phyloP scores from a whole-genome alignment of 2,329 filamentous ascomycete genomes.

The Stagonosporopsis chrysanthemi region DNA sequence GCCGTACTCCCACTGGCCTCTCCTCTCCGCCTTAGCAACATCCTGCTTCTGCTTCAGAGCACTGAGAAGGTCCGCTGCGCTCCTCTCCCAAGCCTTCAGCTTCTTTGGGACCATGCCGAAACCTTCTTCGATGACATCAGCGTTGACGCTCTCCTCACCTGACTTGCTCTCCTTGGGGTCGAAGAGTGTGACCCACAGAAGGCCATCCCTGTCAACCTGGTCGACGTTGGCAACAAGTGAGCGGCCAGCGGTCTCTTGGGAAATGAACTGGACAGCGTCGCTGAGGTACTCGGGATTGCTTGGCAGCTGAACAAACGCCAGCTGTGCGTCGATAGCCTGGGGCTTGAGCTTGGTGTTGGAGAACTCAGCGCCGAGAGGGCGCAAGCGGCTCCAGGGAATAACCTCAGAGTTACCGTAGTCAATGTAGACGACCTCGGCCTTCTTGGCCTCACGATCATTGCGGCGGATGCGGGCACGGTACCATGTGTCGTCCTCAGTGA shows the following conservation, averaged over 20 bases:
- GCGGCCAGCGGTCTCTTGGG: slow-evolving; percentile 75
- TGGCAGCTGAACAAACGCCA: slow-evolving; percentile 91
- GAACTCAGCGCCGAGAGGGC: slow-evolving; percentile 85
- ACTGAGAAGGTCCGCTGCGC: slow-evolving; percentile 74
- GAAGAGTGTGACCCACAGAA: slow-evolving; percentile 86
- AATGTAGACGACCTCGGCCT: slow-evolving; percentile 89
- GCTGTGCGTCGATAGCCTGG: slow-evolving; percentile 84
- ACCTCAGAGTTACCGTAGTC: slow-evolving; percentile 97
- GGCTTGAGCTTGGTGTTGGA: slow-evolving; percentile 75
- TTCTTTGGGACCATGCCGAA: slow-evolving; percentile 92
- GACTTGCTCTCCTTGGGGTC: slow-evolving; percentile 71
- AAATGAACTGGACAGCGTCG: slow-evolving; percentile 79
- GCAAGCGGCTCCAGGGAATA: slow-evolving; percentile 82
- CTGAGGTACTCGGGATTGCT: slow-evolving; percentile 76
- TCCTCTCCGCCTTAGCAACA: slow-evolving; percentile 78
- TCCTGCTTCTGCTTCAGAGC: slow-evolving; percentile 76
- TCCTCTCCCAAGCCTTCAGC: slow-evolving; percentile 88
- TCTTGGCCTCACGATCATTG: slow-evolving; percentile 87
- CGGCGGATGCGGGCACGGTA: slow-evolving; percentile 90
- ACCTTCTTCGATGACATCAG: slow-evolving; percentile 82
- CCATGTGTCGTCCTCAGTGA: slow-evolving; percentile 89
- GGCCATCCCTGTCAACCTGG: slow-evolving; percentile 79
- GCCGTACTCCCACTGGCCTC: slow-evolving; percentile 98
- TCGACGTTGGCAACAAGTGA: slow-evolving; percentile 92
- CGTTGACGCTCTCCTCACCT: slow-evolving; percentile 83